These are phyloP conservation scores for Wickerhamomyces queroliae DNA, from an alignment of 805 yeast genomes.

Conservation along the genomic window DNA sequence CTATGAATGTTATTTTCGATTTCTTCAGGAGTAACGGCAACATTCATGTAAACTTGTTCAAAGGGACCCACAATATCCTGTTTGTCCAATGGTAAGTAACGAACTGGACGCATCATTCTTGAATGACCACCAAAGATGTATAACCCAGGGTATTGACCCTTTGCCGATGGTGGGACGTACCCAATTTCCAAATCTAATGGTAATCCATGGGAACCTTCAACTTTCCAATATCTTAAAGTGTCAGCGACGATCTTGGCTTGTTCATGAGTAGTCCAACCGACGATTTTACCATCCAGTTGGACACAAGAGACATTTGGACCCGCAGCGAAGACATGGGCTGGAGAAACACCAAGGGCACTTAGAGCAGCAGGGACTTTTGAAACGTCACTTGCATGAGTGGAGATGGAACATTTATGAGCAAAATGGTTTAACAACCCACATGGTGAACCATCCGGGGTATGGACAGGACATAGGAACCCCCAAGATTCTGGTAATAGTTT, in stretches of 20 bases:
- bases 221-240: slow-evolving; percentile 89
- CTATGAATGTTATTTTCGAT: slow-evolving; percentile 75
- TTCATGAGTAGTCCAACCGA: slow-evolving; percentile 92
- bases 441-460: slow-evolving; percentile 99
- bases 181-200: slow-evolving; percentile 91
- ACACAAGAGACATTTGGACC: slow-evolving; percentile 89
- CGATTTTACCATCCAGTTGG: slow-evolving; percentile 85
- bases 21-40: slow-evolving; percentile 93
- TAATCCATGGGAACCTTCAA: slow-evolving; percentile 69
- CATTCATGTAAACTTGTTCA: slow-evolving; percentile 94
- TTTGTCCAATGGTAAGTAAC: slow-evolving; percentile 79
- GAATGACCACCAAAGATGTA: slow-evolving; percentile 88
- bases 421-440: slow-evolving; percentile 97
- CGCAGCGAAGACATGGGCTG: slow-evolving; percentile 74
- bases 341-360: slow-evolving; percentile 71
- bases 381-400: slow-evolving; percentile 73
- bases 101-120: slow-evolving; percentile 94
- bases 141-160: slow-evolving; percentile 97
- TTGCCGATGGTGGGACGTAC: slow-evolving; percentile 89
- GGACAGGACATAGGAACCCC: slow-evolving; percentile 99
- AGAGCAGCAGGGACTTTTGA: slow-evolving; percentile 62
- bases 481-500: slow-evolving; percentile 95
- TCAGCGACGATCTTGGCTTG: slow-evolving; percentile 85
- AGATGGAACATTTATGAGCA: slow-evolving; percentile 88
- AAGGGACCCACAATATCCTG: slow-evolving; percentile 93